phyloP scores from a whole-genome alignment of 1,284 basidiomycete species.

The Melanopsichium pennsylvanicum region DNA sequence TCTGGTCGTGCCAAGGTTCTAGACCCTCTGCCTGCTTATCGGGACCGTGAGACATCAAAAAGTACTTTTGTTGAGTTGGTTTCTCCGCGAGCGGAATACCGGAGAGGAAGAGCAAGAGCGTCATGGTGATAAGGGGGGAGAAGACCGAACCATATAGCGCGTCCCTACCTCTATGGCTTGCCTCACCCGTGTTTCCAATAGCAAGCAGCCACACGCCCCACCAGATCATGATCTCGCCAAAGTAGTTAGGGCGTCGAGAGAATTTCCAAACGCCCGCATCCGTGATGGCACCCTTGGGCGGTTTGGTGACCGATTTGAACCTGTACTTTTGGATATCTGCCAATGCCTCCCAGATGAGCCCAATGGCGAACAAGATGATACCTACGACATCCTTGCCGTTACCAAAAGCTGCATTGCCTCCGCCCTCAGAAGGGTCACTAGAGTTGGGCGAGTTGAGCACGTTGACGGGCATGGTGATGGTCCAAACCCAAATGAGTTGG shows the following conservation, averaged over 20 bases:
- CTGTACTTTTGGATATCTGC: conserved; percentile 74
- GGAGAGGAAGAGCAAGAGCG: conserved; percentile 69
- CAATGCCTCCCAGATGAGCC: conserved; percentile 73
- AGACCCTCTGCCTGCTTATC: conserved; percentile 34
- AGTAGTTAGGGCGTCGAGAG: conserved; percentile 74
- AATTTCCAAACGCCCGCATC: conserved; percentile 50
- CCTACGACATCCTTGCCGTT: conserved; percentile 73
- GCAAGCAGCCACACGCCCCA: conserved; percentile 52
- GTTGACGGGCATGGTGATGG: conserved; percentile 52
- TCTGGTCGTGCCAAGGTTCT: conserved; percentile 46
- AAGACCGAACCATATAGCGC: conserved; percentile 55
- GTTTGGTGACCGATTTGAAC: conserved; percentile 49
- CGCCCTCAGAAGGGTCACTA: conserved; percentile 31
- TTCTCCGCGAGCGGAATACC: conserved; percentile 79
- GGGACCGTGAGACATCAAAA: conserved; percentile 69
- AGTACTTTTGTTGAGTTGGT: conserved; percentile 75
- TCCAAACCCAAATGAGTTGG: conserved; percentile 59
- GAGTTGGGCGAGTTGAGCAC: conserved; percentile 57
- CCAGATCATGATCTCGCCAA: conserved; percentile 73
- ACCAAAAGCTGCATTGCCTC: conserved; percentile 41
- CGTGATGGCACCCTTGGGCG: conserved; percentile 53
- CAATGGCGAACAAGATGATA: conserved; percentile 74
- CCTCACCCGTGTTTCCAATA: conserved; percentile 33
- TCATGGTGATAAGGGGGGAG: conserved; percentile 60
- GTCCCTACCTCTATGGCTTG: conserved; percentile 20